These are phyloP conservation scores for Takashimella tepidaria DNA, from an alignment of 1,284 basidiomycete genomes.

Conservation along the genomic window DNA sequence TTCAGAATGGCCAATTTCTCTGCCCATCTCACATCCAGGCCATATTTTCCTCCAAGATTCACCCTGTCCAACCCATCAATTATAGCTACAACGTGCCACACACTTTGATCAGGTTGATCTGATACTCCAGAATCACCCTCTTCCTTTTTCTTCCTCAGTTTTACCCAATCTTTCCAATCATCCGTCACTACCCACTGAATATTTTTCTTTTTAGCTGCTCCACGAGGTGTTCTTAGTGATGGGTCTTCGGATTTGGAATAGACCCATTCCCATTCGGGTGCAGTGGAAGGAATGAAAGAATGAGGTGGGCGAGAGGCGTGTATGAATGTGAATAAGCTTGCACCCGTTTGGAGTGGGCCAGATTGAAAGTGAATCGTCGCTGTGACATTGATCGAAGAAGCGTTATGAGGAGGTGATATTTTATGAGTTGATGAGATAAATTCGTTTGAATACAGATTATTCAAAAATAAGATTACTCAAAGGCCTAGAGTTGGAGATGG, in stretches of 20 bases:
- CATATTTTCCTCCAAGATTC: not conserved
- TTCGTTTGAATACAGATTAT: too few species aligned
- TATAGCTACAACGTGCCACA: not conserved
- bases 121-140: too few species aligned
- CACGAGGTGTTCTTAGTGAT: slow-evolving; percentile 38
- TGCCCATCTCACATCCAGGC: not conserved
- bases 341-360: slow-evolving; percentile 66
- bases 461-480: too few species aligned
- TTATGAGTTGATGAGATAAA: too few species aligned
- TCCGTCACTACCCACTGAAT: slow-evolving; percentile 40
- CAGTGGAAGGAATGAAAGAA: not conserved
- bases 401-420: too few species aligned
- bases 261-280: slow-evolving; percentile 51
- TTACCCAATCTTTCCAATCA: slow-evolving; percentile 15
- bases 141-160: too few species aligned
- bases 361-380: slow-evolving; percentile 40
- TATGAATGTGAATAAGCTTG: slow-evolving; percentile 77
- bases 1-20: not conserved
- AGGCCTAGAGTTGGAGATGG: too few species aligned
- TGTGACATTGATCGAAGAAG: too few species aligned
- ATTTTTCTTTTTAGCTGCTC: too few species aligned
- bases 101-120: too few species aligned
- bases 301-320: slow-evolving; percentile 53
- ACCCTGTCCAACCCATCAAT: not conserved
- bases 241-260: slow-evolving; percentile 76